Percentiles rank a stretch among this genome's conserved stretches.
Conservation (phyloP, 2,329 filamentous ascomycete genomes). For the Fusarium papillatum region DNA sequence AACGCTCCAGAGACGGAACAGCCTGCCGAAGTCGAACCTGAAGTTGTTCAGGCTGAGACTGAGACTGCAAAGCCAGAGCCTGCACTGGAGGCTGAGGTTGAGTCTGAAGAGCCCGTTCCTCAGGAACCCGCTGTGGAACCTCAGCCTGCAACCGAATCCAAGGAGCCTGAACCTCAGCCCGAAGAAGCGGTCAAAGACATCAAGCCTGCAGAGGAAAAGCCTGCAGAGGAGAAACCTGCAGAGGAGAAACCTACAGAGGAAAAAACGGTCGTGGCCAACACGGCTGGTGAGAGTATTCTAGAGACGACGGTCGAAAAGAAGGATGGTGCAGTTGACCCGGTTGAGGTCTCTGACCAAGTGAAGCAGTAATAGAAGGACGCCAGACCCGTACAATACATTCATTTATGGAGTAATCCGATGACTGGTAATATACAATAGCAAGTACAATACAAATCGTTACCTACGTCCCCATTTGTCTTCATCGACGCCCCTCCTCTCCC, state of each 20-base stretch:
- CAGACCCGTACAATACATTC: background rate
- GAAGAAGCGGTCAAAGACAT: constrained; percentile 1
- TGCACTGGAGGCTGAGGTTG: constrained; percentile 21
- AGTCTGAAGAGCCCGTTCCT: constrained; percentile 20
- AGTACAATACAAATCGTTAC: constrained; percentile 9
- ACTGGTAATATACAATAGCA: constrained; percentile 17
- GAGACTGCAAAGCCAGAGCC: constrained; percentile 30
- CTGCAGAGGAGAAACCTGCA: constrained; percentile 44
- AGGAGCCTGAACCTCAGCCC: constrained; percentile 5
- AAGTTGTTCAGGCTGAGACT: constrained; percentile 21
- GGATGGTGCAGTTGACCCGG: constrained; percentile 51
- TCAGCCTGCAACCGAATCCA: background rate
- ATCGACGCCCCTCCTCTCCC: constrained; percentile 53
- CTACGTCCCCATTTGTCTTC: constrained; percentile 44
- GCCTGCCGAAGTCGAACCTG: constrained; percentile 22
- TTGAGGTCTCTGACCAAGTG: constrained; percentile 51
- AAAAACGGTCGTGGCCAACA: constrained; percentile 57
- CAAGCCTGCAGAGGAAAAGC: constrained; percentile 22
- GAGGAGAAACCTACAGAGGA: constrained; percentile 36
- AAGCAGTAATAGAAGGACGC: constrained; percentile 39
- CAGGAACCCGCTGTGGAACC: constrained; percentile 32
- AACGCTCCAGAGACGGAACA: constrained; percentile 4
- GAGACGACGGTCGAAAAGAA: constrained; percentile 54
- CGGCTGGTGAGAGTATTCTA: constrained; percentile 59
- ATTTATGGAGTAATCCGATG: constrained; percentile 5